Evolutionary conservation across 1,139 yeast species (phyloP).

Genomic region (Debaryomyces sp.): DNA sequence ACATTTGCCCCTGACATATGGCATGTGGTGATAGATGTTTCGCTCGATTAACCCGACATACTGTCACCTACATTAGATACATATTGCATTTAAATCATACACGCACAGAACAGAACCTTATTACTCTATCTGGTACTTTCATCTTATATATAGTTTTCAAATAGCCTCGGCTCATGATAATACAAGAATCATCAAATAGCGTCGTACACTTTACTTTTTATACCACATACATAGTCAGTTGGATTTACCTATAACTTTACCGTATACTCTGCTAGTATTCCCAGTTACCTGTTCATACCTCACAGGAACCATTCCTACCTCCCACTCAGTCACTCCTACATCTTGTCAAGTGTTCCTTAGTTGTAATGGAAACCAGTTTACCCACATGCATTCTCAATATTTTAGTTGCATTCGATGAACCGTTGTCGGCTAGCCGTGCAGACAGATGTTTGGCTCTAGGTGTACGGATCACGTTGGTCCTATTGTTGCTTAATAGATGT

Average conservation of each 20-base stretch:
- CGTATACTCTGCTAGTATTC: too few species aligned
- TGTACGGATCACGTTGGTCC: neutral
- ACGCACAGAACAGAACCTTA: neutral
- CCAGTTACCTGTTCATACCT: too few species aligned
- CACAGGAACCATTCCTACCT: too few species aligned
- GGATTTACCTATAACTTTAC: too few species aligned
- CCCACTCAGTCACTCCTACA: too few species aligned
- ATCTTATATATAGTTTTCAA: neutral
- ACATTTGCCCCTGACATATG: constrained; percentile 88
- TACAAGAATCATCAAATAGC: neutral
- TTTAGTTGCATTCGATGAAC: neutral
- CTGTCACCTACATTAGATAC: neutral
- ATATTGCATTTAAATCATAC: neutral
- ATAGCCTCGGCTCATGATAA: neutral
- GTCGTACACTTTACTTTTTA: too few species aligned
- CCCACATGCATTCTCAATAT: neutral
- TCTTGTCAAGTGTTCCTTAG: neutral
- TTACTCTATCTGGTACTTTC: neutral
- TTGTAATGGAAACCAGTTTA: neutral
- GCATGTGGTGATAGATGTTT: constrained; percentile 70
- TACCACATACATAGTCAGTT: too few species aligned
- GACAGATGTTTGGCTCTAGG: neutral
- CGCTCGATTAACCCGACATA: neutral
- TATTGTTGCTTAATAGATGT: constrained; percentile 1
- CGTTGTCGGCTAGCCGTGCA: constrained; percentile 2